Conservation (phyloP, 176 grass and related monocot genomes). For the Hsuehochloa calcarea region DNA sequence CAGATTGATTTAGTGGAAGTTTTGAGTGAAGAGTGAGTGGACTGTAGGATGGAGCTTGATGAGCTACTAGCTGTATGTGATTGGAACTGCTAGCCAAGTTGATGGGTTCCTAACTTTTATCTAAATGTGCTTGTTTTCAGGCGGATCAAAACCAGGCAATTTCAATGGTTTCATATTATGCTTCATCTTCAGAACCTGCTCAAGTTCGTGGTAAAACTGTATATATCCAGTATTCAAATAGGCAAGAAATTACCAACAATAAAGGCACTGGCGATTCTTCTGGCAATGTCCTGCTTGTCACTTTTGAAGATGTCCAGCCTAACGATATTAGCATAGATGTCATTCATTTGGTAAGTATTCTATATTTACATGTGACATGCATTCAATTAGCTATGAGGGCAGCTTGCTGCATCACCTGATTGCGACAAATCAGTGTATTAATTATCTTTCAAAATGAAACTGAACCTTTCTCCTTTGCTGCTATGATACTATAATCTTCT, state of each 20-base stretch:
- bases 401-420: neutral
- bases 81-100: neutral
- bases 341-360: constrained; percentile 82
- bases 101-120: constrained; percentile 25
- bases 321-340: constrained; percentile 94
- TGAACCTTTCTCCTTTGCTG: neutral
- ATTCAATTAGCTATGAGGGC: neutral
- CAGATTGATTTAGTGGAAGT: neutral
- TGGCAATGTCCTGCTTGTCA: constrained; percentile 91
- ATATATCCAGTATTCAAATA: constrained; percentile 93
- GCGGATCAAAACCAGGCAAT: constrained; percentile 92
- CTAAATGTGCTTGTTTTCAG: constrained; percentile 45
- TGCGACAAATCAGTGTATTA: neutral
- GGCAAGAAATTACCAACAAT: constrained; percentile 94
- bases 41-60: neutral
- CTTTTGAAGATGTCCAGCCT: constrained; percentile 78
- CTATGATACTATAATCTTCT: neutral
- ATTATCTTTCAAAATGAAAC: neutral
- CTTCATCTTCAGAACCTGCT: constrained; percentile 81
- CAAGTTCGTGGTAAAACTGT: constrained; percentile 97
- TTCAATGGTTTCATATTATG: constrained; percentile 93
- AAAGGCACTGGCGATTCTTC: constrained; percentile 72
- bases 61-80: neutral
- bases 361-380: neutral
- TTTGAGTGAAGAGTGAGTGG: neutral